These are phyloP conservation scores for Sporothrix pallida DNA, from an alignment of 2,329 filamentous ascomycete genomes.

Conservation along the genomic window DNA sequence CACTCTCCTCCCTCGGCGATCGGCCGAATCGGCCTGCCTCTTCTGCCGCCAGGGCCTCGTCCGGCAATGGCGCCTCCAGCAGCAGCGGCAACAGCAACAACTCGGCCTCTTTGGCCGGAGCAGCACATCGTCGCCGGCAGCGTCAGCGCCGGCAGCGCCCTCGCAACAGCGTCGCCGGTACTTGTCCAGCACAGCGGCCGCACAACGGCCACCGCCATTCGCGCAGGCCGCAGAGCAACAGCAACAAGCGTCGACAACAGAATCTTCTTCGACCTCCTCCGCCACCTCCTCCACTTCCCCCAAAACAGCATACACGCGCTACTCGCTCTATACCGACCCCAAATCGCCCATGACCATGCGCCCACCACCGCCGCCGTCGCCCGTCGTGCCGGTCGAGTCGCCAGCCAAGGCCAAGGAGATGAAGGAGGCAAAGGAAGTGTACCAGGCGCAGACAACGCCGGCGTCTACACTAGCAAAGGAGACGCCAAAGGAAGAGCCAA, in stretches of 20 bases:
- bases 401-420: constrained; percentile 38
- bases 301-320: constrained; percentile 33
- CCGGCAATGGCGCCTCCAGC: constrained; percentile 49
- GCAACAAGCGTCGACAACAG: background rate
- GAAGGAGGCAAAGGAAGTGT: constrained; percentile 38
- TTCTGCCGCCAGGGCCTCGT: constrained; percentile 50
- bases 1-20: constrained; percentile 45
- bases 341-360: constrained; percentile 31
- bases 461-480: background rate
- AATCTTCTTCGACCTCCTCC: background rate
- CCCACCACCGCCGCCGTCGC: constrained; percentile 32
- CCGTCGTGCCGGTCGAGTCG: constrained; percentile 24
- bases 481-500: background rate
- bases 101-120: constrained; percentile 36
- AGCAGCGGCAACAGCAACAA: constrained; percentile 44
- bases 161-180: constrained; percentile 48
- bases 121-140: constrained; percentile 42
- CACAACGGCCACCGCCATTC: constrained; percentile 46
- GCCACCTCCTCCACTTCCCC: background rate
- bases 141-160: constrained; percentile 42
- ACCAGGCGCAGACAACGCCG: background rate
- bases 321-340: constrained; percentile 33
- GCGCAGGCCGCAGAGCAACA: background rate
- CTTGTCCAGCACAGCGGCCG: constrained; percentile 55
- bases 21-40: constrained; percentile 49